Evolutionary conservation across 371 early-diverging fungal genomes (phyloP).

Genomic region (Rhizomucor pusillus): DNA sequence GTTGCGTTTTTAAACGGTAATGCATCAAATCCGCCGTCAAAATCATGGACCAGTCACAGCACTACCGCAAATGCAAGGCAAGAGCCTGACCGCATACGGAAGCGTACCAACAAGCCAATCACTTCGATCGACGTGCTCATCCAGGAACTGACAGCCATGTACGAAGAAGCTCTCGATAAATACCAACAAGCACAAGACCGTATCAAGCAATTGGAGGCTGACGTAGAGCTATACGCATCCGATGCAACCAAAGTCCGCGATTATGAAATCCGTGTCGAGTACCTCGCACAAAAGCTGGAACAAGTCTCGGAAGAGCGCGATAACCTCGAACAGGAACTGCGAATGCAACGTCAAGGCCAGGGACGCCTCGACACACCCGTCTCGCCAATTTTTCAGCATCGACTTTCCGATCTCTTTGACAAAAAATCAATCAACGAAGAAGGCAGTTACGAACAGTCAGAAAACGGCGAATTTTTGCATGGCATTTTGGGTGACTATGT

Average conservation of each 20-base stretch:
- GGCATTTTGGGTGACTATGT: conserved; percentile 34
- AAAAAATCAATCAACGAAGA: conserved; percentile 13
- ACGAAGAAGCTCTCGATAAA: conserved; percentile 22
- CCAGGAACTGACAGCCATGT: conserved; percentile 25
- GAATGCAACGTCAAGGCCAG: conserved; percentile 12
- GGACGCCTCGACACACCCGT: conserved; percentile 19
- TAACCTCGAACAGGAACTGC: conserved; percentile 27
- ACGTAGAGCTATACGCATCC: conserved; percentile 27
- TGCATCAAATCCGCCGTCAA: not conserved
- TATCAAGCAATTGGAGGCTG: conserved; percentile 23
- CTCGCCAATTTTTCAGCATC: conserved; percentile 18
- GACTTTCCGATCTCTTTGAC: conserved; percentile 12
- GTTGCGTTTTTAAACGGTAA: conserved; percentile 33
- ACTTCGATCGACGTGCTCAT: conserved; percentile 12
- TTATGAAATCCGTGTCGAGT: conserved; percentile 44
- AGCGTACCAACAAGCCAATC: not conserved
- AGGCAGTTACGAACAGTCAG: conserved; percentile 12
- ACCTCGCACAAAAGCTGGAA: conserved; percentile 36
- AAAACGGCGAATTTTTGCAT: conserved; percentile 27
- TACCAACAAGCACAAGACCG: conserved; percentile 18
- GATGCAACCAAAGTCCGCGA: conserved; percentile 42
- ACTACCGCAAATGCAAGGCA: conserved; percentile 8
- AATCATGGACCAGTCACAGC: no score
- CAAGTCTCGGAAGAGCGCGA: conserved; percentile 43
- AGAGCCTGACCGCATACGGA: conserved; percentile 11